Evolutionary conservation across 176 grass and related monocot species (phyloP), one percentile per base, ranked within the genome.

Genomic region (Rhynchospora breviuscula): DNA sequence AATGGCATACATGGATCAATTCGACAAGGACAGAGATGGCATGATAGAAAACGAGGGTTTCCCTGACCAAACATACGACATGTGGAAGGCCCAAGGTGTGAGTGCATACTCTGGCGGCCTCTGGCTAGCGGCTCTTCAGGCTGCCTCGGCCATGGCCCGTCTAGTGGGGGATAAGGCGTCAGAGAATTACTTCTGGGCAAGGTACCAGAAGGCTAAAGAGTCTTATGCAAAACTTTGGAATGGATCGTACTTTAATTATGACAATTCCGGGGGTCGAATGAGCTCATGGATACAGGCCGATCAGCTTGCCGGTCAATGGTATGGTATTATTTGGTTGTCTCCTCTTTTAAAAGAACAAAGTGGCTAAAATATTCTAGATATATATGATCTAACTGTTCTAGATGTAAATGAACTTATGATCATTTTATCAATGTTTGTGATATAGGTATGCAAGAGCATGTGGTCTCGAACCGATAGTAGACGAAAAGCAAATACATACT

Each of bases 1-100:
- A 46, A 93, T 98, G 92, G 92, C 92, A 7, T 98, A 91, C 89
- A 98, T 98, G 95, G 79, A 94, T 57, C 95, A 95, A 88, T 95
- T 98, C 52, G 95, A 98, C 64, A 71, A 47, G 0, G 95, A 98
- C 70, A 19, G 70, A 31, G 92, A 98, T 78, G 91, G 93, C 10
- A 98, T 98, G 96, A 67, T 98, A 54, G 96, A 98, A 88, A 98
- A 98, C 84, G 91, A 98, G 17, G 87, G 89, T 9, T 49, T 88
- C 52, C 92, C 92, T 0, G 95, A 95, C 75, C 95, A 98, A 86
- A 98, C 95, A 0, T 98, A 93, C 56, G 91, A 95, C 75, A 44
- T 95, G 12, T 98, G 95, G 95, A 87, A 89, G 0, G 93, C 86
- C 10, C 67, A 91, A 15, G 91, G 96, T 2, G 91, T 98, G 58